Evolutionary conservation across 495 filamentous ascomycete species (phyloP).

Genomic region (Tetracladium marchalianum): DNA sequence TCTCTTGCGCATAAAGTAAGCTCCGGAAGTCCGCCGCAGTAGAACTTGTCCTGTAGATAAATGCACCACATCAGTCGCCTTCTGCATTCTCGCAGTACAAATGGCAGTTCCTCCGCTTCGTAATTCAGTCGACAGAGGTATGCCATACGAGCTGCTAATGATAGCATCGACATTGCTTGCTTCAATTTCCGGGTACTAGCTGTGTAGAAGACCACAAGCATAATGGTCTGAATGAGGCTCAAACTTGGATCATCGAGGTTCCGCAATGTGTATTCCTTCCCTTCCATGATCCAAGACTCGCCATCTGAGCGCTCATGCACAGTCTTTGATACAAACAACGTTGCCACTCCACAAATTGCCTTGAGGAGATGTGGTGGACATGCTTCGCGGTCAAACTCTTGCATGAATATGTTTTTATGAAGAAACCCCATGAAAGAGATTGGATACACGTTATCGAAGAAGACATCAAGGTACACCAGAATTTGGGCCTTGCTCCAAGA

Average conservation of each 20-base stretch:
- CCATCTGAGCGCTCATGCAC: constrained; percentile 32
- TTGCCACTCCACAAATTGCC: constrained; percentile 36
- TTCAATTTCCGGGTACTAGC: constrained; percentile 35
- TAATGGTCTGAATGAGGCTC: constrained; percentile 36
- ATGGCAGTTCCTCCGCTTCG: constrained; percentile 36
- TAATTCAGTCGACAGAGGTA: constrained; percentile 37
- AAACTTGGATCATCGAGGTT: constrained; percentile 37
- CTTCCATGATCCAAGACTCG: constrained; percentile 36
- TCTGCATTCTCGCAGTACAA: constrained; percentile 38
- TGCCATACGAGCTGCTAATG: constrained; percentile 35
- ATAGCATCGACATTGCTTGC: constrained; percentile 37
- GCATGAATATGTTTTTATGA: constrained; percentile 41
- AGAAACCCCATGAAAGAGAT: constrained; percentile 37
- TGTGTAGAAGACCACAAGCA: constrained; percentile 35
- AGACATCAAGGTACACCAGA: constrained; percentile 26
- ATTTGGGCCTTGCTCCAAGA: too few relatives aligned
- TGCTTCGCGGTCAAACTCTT: constrained; percentile 38
- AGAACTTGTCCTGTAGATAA: constrained; percentile 36
- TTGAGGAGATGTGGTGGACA: constrained; percentile 36
- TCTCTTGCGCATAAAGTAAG: constrained; percentile 35
- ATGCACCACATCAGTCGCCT: constrained; percentile 42
- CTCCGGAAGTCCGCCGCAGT: constrained; percentile 34
- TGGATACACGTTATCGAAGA: constrained; percentile 40
- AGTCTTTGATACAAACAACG: constrained; percentile 33
- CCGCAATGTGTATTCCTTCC: constrained; percentile 28